Conservation (phyloP, 371 early-diverging fungal genomes). For the Zopfochytrium polystomum region DNA sequence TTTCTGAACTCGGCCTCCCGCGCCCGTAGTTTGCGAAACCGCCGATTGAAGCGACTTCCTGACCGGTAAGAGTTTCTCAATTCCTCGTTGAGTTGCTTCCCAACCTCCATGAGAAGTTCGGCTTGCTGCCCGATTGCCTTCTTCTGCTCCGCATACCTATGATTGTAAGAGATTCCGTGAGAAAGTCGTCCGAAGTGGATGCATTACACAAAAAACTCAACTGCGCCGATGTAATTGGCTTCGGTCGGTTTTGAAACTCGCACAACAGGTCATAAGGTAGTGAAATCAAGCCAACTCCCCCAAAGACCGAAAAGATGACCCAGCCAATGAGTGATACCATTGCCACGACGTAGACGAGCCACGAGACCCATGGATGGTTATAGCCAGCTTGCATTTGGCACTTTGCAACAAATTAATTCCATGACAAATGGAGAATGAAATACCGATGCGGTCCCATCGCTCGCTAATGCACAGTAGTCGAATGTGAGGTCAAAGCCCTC, state of each 20-base stretch:
- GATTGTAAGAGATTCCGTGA: background rate
- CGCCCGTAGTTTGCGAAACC: conserved; percentile 26
- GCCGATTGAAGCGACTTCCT: conserved; percentile 22
- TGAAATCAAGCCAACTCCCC: conserved; percentile 53
- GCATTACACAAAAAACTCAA: conserved; percentile 19
- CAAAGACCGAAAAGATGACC: conserved; percentile 54
- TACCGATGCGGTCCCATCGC: conserved; percentile 1
- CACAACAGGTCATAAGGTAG: conserved; percentile 51
- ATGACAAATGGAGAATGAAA: background rate
- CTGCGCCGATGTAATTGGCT: conserved; percentile 48
- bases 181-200: conserved; percentile 4
- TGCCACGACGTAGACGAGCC: conserved; percentile 53
- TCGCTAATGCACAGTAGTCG: conserved; percentile 19
- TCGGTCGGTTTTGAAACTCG: conserved; percentile 51
- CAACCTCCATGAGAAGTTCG: conserved; percentile 44
- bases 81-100: conserved; percentile 40
- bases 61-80: conserved; percentile 36
- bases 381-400: conserved; percentile 26
- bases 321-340: conserved; percentile 50
- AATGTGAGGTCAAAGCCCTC: conserved; percentile 20
- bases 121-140: conserved; percentile 51
- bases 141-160: conserved; percentile 46
- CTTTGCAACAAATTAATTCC: conserved; percentile 12
- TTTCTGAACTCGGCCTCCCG: conserved; percentile 49
- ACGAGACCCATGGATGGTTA: conserved; percentile 39